Percentiles rank a stretch among this genome's conserved stretches.
phyloP scores from a whole-genome alignment of 345 rosid genomes.

The Microthlaspi erraticum region DNA sequence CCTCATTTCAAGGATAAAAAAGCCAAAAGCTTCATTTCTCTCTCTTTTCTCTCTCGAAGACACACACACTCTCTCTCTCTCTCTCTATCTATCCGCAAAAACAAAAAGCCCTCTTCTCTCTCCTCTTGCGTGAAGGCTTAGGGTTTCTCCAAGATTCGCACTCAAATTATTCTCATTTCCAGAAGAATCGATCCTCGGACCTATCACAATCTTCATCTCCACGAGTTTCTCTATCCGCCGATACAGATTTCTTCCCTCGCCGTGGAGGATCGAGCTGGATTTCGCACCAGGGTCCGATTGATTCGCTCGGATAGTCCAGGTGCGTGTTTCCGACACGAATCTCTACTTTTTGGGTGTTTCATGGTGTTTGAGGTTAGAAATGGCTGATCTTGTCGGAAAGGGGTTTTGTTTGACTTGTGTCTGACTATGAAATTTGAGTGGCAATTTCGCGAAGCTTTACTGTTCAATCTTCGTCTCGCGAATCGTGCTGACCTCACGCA shows the following conservation, averaged over 20 bases:
- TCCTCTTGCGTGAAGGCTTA: conserved; percentile 40
- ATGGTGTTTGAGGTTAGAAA: conserved; percentile 1
- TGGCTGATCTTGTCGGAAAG: not conserved
- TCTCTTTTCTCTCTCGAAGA: conserved; percentile 37
- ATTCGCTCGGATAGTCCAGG: conserved; percentile 24
- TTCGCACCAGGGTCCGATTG: not conserved
- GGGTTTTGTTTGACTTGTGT: conserved; percentile 31
- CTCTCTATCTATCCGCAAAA: conserved; percentile 37
- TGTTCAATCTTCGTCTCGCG: conserved; percentile 47
- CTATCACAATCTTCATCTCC: conserved; percentile 25
- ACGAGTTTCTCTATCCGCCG: conserved; percentile 42
- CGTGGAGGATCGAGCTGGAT: conserved; percentile 50
- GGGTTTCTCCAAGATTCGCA: conserved; percentile 63
- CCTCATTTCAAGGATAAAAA: conserved; percentile 55
- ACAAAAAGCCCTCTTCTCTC: conserved; percentile 41
- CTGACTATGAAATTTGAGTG: conserved; percentile 27
- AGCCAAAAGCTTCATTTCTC: conserved; percentile 41
- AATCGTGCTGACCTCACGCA: not conserved
- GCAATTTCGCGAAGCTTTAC: conserved; percentile 46
- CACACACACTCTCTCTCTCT: conserved; percentile 33
- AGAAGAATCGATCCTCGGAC: conserved; percentile 41
- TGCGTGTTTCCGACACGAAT: conserved; percentile 22
- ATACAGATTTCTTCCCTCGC: conserved; percentile 45
- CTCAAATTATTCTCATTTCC: conserved; percentile 50
- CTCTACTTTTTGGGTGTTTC: not conserved